Evolutionary conservation across 2,329 filamentous ascomycete genomes (phyloP).

Genomic region (Penicillium sp.): DNA sequence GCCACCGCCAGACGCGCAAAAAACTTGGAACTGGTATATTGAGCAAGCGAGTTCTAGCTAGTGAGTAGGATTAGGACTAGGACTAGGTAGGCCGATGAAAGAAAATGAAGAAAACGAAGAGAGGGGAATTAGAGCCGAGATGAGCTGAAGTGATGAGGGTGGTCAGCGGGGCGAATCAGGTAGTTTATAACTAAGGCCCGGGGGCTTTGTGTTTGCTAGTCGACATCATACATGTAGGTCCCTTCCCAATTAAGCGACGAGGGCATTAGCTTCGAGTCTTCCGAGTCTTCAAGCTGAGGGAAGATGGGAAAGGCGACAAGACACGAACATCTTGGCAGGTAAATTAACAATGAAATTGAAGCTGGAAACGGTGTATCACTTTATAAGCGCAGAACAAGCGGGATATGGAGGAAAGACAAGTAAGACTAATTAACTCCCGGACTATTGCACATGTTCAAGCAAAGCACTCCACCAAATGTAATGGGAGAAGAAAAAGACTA

Average conservation of each 20-base stretch:
- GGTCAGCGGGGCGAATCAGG: neutral
- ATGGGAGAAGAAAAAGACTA: slow-evolving; percentile 6
- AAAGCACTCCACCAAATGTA: slow-evolving; percentile 9
- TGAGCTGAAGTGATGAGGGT: neutral
- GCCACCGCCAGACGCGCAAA: neutral
- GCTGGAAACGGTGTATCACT: neutral
- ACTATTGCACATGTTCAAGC: slow-evolving; percentile 16
- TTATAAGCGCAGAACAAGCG: neutral
- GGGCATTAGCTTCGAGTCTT: neutral
- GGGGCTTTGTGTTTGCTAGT: neutral
- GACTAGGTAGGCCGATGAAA: neutral
- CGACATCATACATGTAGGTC: slow-evolving; percentile 1
- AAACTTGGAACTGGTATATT: neutral
- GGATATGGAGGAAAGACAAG: neutral
- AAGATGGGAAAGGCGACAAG: neutral
- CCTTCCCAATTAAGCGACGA: slow-evolving; percentile 1
- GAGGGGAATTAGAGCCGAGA: neutral
- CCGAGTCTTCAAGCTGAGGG: neutral
- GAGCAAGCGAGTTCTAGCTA: neutral
- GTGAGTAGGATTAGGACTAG: neutral
- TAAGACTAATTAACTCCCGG: slow-evolving; percentile 10
- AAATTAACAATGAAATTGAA: slow-evolving; percentile 1
- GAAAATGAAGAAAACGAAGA: neutral
- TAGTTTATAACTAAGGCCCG: neutral
- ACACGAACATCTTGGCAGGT: neutral